phyloP scores from a whole-genome alignment of 1,284 basidiomycete species.

The Cronartium ribicola region DNA sequence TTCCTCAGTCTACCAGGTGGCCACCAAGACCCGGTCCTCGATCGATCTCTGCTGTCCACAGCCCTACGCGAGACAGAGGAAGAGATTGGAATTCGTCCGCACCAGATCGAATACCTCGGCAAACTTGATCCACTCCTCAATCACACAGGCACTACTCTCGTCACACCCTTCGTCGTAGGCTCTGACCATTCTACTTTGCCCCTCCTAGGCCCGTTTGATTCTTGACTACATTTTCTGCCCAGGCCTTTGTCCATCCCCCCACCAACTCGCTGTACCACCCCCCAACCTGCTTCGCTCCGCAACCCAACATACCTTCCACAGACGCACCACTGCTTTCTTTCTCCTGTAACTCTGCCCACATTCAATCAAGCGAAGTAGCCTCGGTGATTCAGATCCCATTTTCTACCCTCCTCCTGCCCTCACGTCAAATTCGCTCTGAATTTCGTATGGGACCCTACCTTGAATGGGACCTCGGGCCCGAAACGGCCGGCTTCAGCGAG shows the following conservation, averaged over 20 bases:
- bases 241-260: conserved; percentile 26
- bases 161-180: conserved; percentile 30
- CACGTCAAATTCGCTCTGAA: neutral
- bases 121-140: conserved; percentile 13
- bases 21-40: conserved; percentile 14
- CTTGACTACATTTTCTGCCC: neutral
- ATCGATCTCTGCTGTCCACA: conserved; percentile 21
- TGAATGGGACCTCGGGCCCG: conserved; percentile 24
- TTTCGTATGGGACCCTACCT: conserved; percentile 27
- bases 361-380: conserved; percentile 18
- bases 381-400: conserved; percentile 15
- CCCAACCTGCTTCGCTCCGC: neutral
- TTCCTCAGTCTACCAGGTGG: conserved; percentile 29
- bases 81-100: conserved; percentile 19
- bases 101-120: conserved; percentile 25
- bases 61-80: conserved; percentile 30
- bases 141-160: conserved; percentile 11
- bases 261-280: neutral
- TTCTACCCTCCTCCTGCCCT: conserved; percentile 9
- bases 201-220: neutral
- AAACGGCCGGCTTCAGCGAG: neutral
- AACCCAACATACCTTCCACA: neutral
- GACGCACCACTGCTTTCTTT: conserved; percentile 7
- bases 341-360: neutral
- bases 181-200: neutral